phyloP scores from a whole-genome alignment of 257 asterid genomes.

The Petrea volubilis region DNA sequence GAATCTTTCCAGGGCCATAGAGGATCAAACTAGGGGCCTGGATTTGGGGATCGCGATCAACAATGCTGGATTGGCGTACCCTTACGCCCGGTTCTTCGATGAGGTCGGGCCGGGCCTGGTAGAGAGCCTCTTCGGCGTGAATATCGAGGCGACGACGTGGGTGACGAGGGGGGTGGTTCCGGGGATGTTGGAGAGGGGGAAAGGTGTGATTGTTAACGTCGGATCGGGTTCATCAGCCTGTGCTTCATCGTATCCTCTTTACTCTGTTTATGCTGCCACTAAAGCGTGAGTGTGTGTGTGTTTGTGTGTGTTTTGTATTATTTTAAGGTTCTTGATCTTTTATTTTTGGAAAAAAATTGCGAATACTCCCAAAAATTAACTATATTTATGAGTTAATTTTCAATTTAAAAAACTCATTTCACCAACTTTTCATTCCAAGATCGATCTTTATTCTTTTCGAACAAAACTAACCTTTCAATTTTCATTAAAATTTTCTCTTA shows the following conservation, averaged over 20 bases:
- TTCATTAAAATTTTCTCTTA: too few species aligned
- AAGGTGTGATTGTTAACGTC: slow-evolving; percentile 29
- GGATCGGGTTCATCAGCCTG: slow-evolving; percentile 31
- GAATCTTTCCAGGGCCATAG: slow-evolving; percentile 16
- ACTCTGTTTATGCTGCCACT: slow-evolving; percentile 34
- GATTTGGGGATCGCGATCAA: slow-evolving; percentile 36
- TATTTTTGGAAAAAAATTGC: too few species aligned
- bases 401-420: too few species aligned
- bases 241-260: slow-evolving; percentile 29
- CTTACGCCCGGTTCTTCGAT: slow-evolving; percentile 28
- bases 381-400: too few species aligned
- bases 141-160: slow-evolving; percentile 25
- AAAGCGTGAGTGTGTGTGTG: slow-evolving; percentile 37
- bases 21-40: slow-evolving; percentile 10
- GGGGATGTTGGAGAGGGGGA: slow-evolving; percentile 30
- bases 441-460: too few species aligned
- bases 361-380: too few species aligned
- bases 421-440: too few species aligned
- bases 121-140: slow-evolving; percentile 29
- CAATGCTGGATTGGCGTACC: slow-evolving; percentile 34
- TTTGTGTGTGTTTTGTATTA: background rate
- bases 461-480: too few species aligned
- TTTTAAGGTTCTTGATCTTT: background rate
- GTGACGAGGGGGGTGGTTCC: slow-evolving; percentile 26
- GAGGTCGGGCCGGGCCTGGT: slow-evolving; percentile 27